phyloP scores from a whole-genome alignment of 164 flowering plant species.

The Stephania cephalantha region DNA sequence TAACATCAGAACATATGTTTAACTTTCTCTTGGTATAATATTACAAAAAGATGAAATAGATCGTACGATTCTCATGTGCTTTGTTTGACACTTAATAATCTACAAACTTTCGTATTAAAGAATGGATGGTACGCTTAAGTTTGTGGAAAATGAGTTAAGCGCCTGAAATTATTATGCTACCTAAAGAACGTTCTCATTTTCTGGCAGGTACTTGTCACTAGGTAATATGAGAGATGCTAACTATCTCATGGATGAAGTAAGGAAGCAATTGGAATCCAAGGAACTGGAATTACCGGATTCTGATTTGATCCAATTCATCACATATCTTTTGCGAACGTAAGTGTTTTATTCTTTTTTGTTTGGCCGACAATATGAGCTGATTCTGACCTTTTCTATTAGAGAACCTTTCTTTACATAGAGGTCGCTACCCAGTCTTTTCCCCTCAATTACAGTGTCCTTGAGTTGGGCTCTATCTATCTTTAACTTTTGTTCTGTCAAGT shows the following conservation, averaged over 20 bases:
- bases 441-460: not conserved
- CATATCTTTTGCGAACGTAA: slow-evolving; percentile 75
- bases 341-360: slow-evolving; percentile 18
- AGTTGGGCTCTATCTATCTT: not conserved
- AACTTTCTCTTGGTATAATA: not conserved
- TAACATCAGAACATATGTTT: not conserved
- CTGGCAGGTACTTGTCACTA: slow-evolving; percentile 63
- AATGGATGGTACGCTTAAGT: not conserved
- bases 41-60: not conserved
- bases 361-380: not conserved
- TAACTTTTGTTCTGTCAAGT: not conserved
- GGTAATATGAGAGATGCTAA: slow-evolving; percentile 91
- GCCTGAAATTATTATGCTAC: slow-evolving; percentile 3
- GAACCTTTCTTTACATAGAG: not conserved
- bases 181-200: not conserved
- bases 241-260: slow-evolving; percentile 70
- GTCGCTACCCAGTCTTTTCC: not conserved
- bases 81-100: not conserved
- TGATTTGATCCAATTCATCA: slow-evolving; percentile 60
- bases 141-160: not conserved
- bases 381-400: not conserved
- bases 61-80: not conserved
- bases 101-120: not conserved
- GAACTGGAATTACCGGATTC: slow-evolving; percentile 50
- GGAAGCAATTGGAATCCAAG: slow-evolving; percentile 39